Conservation (phyloP, 2,329 filamentous ascomycete species). For the Diplocarpon mali region DNA sequence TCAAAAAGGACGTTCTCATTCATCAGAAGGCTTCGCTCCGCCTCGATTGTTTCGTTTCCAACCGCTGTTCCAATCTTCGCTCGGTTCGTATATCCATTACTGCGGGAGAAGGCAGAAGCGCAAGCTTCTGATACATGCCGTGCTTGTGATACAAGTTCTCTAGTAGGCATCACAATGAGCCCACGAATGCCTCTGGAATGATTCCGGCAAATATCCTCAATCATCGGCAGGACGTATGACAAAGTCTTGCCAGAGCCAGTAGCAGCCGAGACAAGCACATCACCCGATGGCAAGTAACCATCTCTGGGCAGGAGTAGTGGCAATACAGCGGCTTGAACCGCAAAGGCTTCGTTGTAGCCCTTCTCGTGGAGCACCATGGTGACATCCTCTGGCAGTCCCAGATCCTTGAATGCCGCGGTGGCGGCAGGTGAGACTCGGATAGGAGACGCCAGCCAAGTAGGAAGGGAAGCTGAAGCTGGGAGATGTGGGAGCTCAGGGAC, state of each 20-base stretch:
- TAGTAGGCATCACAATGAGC: slow-evolving; percentile 78
- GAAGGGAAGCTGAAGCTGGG: slow-evolving; percentile 67
- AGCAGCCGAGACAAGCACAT: slow-evolving; percentile 82
- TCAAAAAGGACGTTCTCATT: slow-evolving; percentile 59
- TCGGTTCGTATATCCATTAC: slow-evolving; percentile 43
- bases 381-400: slow-evolving; percentile 52
- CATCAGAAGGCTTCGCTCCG: slow-evolving; percentile 51
- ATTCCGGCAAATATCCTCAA: slow-evolving; percentile 60
- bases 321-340: slow-evolving; percentile 69
- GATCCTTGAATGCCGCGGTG: slow-evolving; percentile 47
- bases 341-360: slow-evolving; percentile 61
- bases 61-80: slow-evolving; percentile 73
- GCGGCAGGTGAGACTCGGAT: slow-evolving; percentile 53
- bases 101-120: slow-evolving; percentile 45
- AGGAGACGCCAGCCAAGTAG: slow-evolving; percentile 69
- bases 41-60: slow-evolving; percentile 63
- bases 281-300: slow-evolving; percentile 48
- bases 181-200: slow-evolving; percentile 59
- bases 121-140: slow-evolving; percentile 68
- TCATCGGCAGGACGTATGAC: slow-evolving; percentile 78
- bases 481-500: slow-evolving; percentile 44
- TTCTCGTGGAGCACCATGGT: slow-evolving; percentile 54
- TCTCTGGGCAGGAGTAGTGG: slow-evolving; percentile 64
- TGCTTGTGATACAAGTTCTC: slow-evolving; percentile 82
- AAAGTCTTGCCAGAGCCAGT: slow-evolving; percentile 95